Conservation (phyloP, 805 yeast species). For the Candida awuae region DNA sequence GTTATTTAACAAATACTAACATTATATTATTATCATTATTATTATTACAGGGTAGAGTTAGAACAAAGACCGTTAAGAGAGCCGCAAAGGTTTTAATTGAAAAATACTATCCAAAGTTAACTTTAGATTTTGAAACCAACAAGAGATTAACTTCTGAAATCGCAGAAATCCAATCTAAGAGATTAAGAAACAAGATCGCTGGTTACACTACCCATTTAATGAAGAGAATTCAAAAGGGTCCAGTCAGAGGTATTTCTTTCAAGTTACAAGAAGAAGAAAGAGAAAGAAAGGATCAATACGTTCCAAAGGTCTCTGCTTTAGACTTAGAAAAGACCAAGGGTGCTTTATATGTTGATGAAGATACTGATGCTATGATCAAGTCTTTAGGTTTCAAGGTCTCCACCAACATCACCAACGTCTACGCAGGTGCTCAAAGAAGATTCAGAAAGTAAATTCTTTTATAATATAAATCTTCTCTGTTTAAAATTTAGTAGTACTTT, state of each 20-base stretch:
- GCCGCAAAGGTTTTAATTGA: conserved; percentile 99
- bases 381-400: conserved; percentile 87
- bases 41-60: conserved; percentile 88
- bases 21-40: conserved; percentile 1
- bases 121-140: conserved; percentile 99
- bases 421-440: conserved; percentile 80
- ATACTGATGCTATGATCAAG: conserved; percentile 92
- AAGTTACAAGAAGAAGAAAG: conserved; percentile 99
- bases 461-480: conserved; percentile 8
- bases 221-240: conserved; percentile 99
- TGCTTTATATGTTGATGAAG: conserved; percentile 94
- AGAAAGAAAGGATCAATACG: conserved; percentile 99
- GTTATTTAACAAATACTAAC: conserved; percentile 7
- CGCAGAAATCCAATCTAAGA: conserved; percentile 98
- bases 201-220: conserved; percentile 99
- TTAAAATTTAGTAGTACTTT: conserved; percentile 4
- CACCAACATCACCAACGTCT: conserved; percentile 74
- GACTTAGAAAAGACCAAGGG: conserved; percentile 95
- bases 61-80: conserved; percentile 99
- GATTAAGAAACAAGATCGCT: conserved; percentile 99
- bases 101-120: conserved; percentile 99
- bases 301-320: conserved; percentile 99
- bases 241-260: conserved; percentile 99
- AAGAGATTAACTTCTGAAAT: conserved; percentile 98
- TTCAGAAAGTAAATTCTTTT: conserved; percentile 65